Conservation (phyloP, 768 basidiomycete genomes). For the Amanita thiersii region DNA sequence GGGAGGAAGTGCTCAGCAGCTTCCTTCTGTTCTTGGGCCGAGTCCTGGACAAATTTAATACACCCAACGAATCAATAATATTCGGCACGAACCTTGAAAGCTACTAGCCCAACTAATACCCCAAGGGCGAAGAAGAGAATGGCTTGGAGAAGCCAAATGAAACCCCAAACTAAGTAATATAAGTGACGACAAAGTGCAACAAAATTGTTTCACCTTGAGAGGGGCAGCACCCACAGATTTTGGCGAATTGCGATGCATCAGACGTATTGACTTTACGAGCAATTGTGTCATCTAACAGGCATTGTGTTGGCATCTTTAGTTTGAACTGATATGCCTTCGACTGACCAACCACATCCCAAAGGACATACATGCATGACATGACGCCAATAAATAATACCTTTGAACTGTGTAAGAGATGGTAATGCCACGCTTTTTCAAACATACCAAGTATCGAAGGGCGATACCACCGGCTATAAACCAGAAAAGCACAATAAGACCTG, state of each 20-base stretch:
- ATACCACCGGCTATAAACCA: slow-evolving; percentile 76
- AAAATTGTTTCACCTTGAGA: slow-evolving; percentile 50
- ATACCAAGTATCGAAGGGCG: slow-evolving; percentile 71
- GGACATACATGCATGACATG: slow-evolving; percentile 82
- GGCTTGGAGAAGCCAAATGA: slow-evolving; percentile 77
- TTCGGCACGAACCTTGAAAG: slow-evolving; percentile 59
- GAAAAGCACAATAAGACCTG: slow-evolving; percentile 69
- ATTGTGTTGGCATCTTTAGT: not conserved
- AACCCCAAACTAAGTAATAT: slow-evolving; percentile 63
- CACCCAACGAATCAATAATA: not conserved
- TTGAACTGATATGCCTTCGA: not conserved
- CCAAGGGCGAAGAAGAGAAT: slow-evolving; percentile 69
- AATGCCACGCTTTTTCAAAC: slow-evolving; percentile 12
- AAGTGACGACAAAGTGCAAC: slow-evolving; percentile 9
- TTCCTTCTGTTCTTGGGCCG: slow-evolving; percentile 43
- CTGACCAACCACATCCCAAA: slow-evolving; percentile 83
- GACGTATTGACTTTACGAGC: slow-evolving; percentile 79
- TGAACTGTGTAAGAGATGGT: not conserved
- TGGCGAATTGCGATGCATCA: slow-evolving; percentile 80
- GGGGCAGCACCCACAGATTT: slow-evolving; percentile 80
- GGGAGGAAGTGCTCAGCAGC: slow-evolving; percentile 54
- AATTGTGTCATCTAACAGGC: slow-evolving; percentile 68
- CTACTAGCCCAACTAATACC: slow-evolving; percentile 67
- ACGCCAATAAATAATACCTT: slow-evolving; percentile 77
- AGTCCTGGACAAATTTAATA: slow-evolving; percentile 34